Conservation (phyloP, 2,329 filamentous ascomycete species). For the Sclerotinia glacialis region DNA sequence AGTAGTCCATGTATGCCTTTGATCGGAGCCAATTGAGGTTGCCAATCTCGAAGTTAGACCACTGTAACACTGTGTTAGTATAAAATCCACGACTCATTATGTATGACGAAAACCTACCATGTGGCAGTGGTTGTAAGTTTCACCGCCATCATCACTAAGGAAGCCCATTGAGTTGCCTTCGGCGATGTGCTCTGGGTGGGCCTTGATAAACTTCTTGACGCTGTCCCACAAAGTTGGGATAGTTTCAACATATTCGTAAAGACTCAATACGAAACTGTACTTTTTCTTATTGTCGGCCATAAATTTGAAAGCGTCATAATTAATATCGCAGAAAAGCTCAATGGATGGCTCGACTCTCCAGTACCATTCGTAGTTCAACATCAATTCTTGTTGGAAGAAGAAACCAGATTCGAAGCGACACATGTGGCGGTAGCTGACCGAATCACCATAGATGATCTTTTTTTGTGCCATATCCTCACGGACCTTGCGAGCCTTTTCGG, state of each 20-base stretch:
- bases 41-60: conserved; percentile 99
- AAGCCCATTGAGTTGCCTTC: conserved; percentile 86
- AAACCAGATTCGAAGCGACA: conserved; percentile 98
- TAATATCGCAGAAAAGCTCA: conserved; percentile 92
- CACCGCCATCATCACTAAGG: conserved; percentile 85
- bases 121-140: conserved; percentile 95
- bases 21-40: conserved; percentile 92
- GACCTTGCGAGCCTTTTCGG: conserved; percentile 85
- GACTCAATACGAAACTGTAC: conserved; percentile 92
- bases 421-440: conserved; percentile 97
- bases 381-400: conserved; percentile 93
- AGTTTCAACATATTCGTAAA: conserved; percentile 93
- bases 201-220: conserved; percentile 88
- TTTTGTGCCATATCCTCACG: conserved; percentile 90
- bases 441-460: conserved; percentile 98
- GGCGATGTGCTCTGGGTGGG: conserved; percentile 83
- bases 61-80: conserved; percentile 50
- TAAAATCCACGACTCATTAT: not conserved
- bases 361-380: conserved; percentile 98
- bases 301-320: conserved; percentile 93
- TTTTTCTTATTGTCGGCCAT: conserved; percentile 98
- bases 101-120: conserved; percentile 62
- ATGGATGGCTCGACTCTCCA: conserved; percentile 98
- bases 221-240: conserved; percentile 96
- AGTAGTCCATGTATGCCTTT: conserved; percentile 85